These are phyloP conservation scores for Pelargonium fulgidum DNA, from an alignment of 441 rosid genomes.

Conservation along the genomic window DNA sequence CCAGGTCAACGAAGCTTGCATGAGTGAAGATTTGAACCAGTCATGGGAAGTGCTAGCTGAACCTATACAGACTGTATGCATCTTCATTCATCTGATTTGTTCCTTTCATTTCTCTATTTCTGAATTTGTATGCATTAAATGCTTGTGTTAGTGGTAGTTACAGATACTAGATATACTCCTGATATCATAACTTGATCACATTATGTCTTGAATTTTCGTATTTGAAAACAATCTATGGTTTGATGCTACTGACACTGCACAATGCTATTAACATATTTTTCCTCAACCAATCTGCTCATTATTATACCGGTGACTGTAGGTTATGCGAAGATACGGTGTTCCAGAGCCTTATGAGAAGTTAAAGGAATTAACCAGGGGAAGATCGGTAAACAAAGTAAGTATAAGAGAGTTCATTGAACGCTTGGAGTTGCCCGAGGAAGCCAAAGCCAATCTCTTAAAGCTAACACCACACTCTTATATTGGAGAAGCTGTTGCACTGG, in stretches of 20 bases:
- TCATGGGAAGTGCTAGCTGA: conserved; percentile 96
- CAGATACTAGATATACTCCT: neutral
- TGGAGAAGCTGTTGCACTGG: conserved; percentile 72
- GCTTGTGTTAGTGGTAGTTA: neutral
- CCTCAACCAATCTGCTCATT: too few species aligned
- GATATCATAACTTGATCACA: neutral
- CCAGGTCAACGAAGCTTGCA: conserved; percentile 68
- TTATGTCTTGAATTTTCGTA: too few species aligned
- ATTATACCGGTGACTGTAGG: conserved; percentile 29
- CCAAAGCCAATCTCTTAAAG: conserved; percentile 53
- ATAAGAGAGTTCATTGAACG: conserved; percentile 64
- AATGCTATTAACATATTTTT: neutral
- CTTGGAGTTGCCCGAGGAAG: conserved; percentile 64
- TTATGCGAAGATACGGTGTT: conserved; percentile 85
- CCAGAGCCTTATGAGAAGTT: conserved; percentile 94
- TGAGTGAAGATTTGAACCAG: conserved; percentile 70
- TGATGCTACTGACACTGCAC: neutral
- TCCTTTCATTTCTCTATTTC: neutral
- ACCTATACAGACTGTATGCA: conserved; percentile 76
- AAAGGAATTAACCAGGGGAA: conserved; percentile 84
- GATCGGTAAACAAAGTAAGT: conserved; percentile 70
- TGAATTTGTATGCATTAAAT: neutral
- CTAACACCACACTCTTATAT: conserved; percentile 72
- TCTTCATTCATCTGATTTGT: neutral
- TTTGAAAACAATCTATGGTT: neutral